These are phyloP conservation scores for Neurospora sublineolata DNA, from an alignment of 495 filamentous ascomycete genomes.

Conservation along the genomic window DNA sequence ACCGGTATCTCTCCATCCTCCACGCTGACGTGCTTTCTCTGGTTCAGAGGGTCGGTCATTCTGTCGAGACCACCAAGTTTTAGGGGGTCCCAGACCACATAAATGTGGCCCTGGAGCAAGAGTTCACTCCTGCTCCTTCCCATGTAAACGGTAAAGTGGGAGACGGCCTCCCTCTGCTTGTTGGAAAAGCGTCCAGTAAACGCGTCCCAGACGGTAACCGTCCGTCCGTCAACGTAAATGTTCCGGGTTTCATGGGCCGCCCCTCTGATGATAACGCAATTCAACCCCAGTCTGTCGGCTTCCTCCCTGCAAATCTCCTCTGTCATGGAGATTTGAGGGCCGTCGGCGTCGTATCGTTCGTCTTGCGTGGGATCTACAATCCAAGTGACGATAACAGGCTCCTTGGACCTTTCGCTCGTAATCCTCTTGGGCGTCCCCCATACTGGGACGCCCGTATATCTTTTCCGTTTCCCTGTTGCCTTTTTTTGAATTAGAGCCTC, in stretches of 20 bases:
- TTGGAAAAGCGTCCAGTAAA: background rate
- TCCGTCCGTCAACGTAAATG: background rate
- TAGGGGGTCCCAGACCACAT: background rate
- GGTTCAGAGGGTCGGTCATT: background rate
- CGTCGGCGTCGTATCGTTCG: background rate
- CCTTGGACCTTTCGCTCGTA: background rate
- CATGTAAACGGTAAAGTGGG: background rate
- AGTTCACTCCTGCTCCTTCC: background rate
- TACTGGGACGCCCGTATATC: background rate
- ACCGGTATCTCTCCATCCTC: background rate
- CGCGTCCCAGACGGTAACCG: background rate
- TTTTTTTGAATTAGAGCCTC: background rate
- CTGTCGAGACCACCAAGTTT: background rate
- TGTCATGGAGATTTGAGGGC: background rate
- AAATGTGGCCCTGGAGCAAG: background rate
- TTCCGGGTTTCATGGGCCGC: background rate
- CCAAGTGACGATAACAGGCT: background rate
- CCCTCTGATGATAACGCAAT: background rate
- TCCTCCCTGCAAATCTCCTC: background rate
- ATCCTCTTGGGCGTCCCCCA: background rate
- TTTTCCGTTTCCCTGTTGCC: background rate
- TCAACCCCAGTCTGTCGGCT: background rate
- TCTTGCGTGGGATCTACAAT: background rate
- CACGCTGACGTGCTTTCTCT: background rate
- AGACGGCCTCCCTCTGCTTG: background rate